phyloP scores from a whole-genome alignment of 305 asterid genomes.

The Caryopteris hybrid region DNA sequence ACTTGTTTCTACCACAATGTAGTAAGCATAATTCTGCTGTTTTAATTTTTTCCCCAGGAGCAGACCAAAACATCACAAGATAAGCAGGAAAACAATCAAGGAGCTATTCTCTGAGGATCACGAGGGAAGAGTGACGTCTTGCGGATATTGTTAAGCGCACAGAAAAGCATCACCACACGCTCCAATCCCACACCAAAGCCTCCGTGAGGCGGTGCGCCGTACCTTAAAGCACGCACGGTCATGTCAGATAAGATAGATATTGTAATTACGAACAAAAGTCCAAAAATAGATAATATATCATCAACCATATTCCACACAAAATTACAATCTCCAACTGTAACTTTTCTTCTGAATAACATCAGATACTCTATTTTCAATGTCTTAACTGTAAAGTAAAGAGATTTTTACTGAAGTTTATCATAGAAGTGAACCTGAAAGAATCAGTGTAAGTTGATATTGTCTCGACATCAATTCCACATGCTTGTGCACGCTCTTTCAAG shows the following conservation, averaged over 20 bases:
- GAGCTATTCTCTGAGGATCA: constrained; percentile 74
- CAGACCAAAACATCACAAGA: background rate
- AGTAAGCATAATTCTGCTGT: no score
- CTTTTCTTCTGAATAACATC: no score
- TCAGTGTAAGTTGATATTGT: constrained; percentile 81
- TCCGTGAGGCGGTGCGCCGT: constrained; percentile 90
- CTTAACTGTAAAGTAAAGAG: no score
- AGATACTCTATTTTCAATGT: no score
- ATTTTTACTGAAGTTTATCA: background rate
- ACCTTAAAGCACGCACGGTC: constrained; percentile 37
- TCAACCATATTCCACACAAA: no score
- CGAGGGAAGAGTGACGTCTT: constrained; percentile 89
- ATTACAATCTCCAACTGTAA: no score
- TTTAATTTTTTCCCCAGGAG: no score
- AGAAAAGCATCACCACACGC: constrained; percentile 91
- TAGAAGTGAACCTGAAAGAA: constrained; percentile 58
- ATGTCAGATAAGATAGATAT: background rate
- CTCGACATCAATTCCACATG: constrained; percentile 63
- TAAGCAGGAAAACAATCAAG: constrained; percentile 27
- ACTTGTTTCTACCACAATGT: no score
- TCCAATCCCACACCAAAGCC: constrained; percentile 95
- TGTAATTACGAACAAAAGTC: background rate
- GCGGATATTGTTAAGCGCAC: constrained; percentile 81
- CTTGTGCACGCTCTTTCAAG: constrained; percentile 60
- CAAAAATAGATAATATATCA: no score